Evolutionary conservation across 345 rosid species (phyloP), one percentile per base, ranked within the genome.

Genomic region (Moringa oleifera): DNA sequence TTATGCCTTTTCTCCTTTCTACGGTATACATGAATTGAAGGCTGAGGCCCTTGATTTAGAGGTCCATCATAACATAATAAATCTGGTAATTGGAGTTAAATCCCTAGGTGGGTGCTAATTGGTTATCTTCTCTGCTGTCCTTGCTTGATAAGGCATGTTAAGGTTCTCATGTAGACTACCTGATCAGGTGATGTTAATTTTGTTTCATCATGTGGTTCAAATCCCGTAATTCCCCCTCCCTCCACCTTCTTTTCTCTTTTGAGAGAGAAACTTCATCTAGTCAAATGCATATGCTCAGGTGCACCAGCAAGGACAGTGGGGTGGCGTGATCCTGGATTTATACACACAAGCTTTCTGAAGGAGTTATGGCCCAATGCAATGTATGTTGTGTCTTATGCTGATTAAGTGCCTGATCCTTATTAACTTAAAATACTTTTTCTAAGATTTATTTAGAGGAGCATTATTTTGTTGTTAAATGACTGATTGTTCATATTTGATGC

Each of bases 311-410:
- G 85, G 25, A 81, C 88, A 0, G 85, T 85, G 0, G 95, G 95
- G 58, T 87, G 95, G 90, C 85, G 95, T 58, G 90, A 87, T 81
- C 90, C 95, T 25, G 95, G 95, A 68, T 83, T 55, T 64, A 83
- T 81, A 67, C 95, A 87, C 68, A 83, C 95, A 52, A 71, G 88
- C 63, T 83, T 85, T 47, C 79, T 87, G 70, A 78, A 81, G 78
- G 95, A 79, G 45, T 54, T 87, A 50, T 87, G 88, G 89, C 90
- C 95, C 25, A 79, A 80, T 22, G 37, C 63, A 66, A 58, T 61
- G 93, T 87, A 77, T 49, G 81, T 74, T 54, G 11, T 7, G 17
- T 15, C 12, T 41, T 41, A 41, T 41, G 1, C 17, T 41, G 12
- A 41, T 41, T 41, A 41, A 11, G 17, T 41, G 47, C 33, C 3